Evolutionary conservation across 495 filamentous ascomycete species (phyloP).

Genomic region (Amorphotheca resinae): DNA sequence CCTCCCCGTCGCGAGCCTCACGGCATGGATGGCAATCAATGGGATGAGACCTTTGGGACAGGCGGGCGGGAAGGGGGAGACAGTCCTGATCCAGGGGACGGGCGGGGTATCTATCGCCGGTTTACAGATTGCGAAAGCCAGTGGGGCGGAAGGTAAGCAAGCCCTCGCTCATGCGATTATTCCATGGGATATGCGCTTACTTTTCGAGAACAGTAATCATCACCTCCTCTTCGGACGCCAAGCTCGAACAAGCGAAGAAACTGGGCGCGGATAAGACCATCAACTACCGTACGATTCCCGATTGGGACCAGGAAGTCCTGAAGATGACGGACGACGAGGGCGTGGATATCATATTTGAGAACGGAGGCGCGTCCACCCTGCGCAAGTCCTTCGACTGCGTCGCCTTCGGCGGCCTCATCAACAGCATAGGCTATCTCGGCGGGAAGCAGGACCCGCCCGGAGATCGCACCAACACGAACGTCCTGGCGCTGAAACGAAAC

Average conservation of each 20-base stretch:
- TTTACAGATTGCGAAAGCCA: conserved; percentile 28
- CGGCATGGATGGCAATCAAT: conserved; percentile 35
- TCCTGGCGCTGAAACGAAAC: conserved; percentile 27
- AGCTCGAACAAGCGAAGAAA: conserved; percentile 27
- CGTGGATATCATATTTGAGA: conserved; percentile 36
- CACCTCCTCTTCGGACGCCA: conserved; percentile 34
- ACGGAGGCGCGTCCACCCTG: conserved; percentile 35
- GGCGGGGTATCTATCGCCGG: conserved; percentile 29
- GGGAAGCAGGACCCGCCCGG: conserved; percentile 34
- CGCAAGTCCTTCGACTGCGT: conserved; percentile 28
- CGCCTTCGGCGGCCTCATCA: conserved; percentile 32
- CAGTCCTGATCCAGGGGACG: conserved; percentile 33
- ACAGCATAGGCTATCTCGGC: conserved; percentile 31
- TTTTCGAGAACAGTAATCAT: conserved; percentile 27
- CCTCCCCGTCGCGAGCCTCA: conserved; percentile 31
- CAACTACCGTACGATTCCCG: conserved; percentile 30
- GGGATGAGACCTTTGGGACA: conserved; percentile 30
- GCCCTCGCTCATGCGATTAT: not conserved
- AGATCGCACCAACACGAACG: conserved; percentile 26
- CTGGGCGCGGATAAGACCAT: conserved; percentile 32
- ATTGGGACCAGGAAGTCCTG: conserved; percentile 30
- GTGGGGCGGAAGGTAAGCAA: conserved; percentile 26
- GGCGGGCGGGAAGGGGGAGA: conserved; percentile 21
- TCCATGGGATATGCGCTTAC: not conserved
- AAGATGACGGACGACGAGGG: conserved; percentile 24